Evolutionary conservation across 140 eudicot species (phyloP).

Genomic region (Bidens hawaiensis): DNA sequence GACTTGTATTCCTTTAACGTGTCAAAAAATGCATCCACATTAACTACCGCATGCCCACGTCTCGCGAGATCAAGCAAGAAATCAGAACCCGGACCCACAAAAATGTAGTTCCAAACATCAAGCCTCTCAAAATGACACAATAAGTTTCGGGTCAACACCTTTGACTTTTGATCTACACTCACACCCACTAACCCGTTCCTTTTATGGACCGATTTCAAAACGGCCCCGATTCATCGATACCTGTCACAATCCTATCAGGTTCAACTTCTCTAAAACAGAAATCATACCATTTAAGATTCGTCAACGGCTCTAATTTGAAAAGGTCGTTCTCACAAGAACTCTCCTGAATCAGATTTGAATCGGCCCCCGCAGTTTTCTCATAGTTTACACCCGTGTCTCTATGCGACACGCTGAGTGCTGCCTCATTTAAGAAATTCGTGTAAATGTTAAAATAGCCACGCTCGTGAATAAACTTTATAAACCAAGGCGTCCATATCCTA

Average conservation of each 20-base stretch:
- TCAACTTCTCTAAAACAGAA: conserved; percentile 75
- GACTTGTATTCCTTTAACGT: conserved; percentile 26
- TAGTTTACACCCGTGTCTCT: conserved; percentile 93
- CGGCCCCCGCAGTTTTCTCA: conserved; percentile 93
- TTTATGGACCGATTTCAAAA: conserved; percentile 48
- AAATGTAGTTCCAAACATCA: conserved; percentile 53
- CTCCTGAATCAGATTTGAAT: conserved; percentile 63
- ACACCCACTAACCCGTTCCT: conserved; percentile 47
- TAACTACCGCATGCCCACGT: conserved; percentile 79
- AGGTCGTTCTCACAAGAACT: conserved; percentile 29
- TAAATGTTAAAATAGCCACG: conserved; percentile 84
- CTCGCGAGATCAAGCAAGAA: conserved; percentile 73
- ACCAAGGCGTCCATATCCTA: conserved; percentile 97
- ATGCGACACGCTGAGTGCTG: conserved; percentile 85
- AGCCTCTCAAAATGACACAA: conserved; percentile 81
- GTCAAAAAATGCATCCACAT: conserved; percentile 38
- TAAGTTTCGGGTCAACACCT: conserved; percentile 46
- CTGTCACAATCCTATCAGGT: conserved; percentile 52
- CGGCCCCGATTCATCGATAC: conserved; percentile 40
- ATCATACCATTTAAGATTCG: conserved; percentile 79
- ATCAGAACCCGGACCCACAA: conserved; percentile 46
- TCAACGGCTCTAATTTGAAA: conserved; percentile 55
- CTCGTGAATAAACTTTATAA: conserved; percentile 74
- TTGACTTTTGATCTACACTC: conserved; percentile 40
- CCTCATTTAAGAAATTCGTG: conserved; percentile 64